Conservation (phyloP, 129 eudicot species). For the Helianthus tuberosus region DNA sequence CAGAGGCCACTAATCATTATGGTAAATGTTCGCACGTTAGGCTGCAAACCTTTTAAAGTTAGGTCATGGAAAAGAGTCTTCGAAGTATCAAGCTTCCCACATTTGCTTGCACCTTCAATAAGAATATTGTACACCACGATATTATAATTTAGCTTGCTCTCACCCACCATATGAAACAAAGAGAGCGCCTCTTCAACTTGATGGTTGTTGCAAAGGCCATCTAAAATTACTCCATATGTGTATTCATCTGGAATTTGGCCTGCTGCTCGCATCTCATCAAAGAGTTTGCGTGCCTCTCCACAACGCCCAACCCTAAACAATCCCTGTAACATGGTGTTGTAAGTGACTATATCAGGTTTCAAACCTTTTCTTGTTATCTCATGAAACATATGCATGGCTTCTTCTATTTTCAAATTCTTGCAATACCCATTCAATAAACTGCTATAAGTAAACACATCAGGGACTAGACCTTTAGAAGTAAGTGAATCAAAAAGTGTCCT, state of each 20-base stretch:
- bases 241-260: background rate
- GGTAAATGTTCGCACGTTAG: too few species aligned
- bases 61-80: too few species aligned
- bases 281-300: slow-evolving; percentile 7
- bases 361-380: background rate
- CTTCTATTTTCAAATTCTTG: background rate
- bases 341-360: background rate
- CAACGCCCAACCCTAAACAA: background rate
- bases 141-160: slow-evolving; percentile 8
- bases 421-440: slow-evolving; percentile 40
- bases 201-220: slow-evolving; percentile 23
- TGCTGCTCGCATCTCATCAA: slow-evolving; percentile 6
- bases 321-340: background rate
- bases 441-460: slow-evolving; percentile 10
- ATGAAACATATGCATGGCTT: background rate
- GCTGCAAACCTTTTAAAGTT: too few species aligned
- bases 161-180: slow-evolving; percentile 10
- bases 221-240: slow-evolving; percentile 7
- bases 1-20: too few species aligned
- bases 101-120: too few species aligned
- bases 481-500: slow-evolving; percentile 11
- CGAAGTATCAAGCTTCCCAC: too few species aligned
- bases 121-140: too few species aligned
- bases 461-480: too few species aligned
- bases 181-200: slow-evolving; percentile 5